Percentiles rank a stretch among this genome's conserved stretches.
These are phyloP conservation scores for Claviceps sorghi DNA, from an alignment of 2,329 filamentous ascomycete genomes.

Conservation along the genomic window DNA sequence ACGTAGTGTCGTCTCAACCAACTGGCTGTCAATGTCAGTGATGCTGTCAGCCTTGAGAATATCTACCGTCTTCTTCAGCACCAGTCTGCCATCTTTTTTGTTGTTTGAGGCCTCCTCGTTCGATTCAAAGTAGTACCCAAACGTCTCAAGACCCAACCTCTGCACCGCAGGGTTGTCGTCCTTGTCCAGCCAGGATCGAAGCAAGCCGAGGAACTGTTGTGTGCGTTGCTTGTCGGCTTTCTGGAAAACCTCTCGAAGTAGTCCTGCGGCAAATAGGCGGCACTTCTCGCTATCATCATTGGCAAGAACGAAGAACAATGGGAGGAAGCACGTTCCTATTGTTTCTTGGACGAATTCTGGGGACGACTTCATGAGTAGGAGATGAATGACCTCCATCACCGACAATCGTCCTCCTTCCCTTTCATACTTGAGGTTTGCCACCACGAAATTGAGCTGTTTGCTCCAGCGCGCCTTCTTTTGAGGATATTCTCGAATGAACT, in stretches of 20 bases:
- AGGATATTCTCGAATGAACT: conserved; percentile 88
- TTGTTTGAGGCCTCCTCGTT: conserved; percentile 43
- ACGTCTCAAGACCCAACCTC: conserved; percentile 64
- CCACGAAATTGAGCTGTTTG: conserved; percentile 77
- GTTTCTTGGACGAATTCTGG: conserved; percentile 73
- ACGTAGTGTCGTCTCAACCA: conserved; percentile 59
- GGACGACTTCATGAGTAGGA: conserved; percentile 73
- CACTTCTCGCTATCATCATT: conserved; percentile 85
- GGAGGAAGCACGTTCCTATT: conserved; percentile 67
- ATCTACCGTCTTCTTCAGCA: conserved; percentile 39
- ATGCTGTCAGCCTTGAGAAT: conserved; percentile 40
- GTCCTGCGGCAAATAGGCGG: conserved; percentile 61
- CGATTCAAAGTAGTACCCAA: conserved; percentile 68
- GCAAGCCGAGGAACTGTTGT: conserved; percentile 53
- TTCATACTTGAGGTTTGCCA: conserved; percentile 82
- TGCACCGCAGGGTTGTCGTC: conserved; percentile 56
- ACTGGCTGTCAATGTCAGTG: conserved; percentile 47
- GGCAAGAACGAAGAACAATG: conserved; percentile 68
- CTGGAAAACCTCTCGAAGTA: conserved; percentile 70
- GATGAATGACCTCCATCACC: conserved; percentile 80
- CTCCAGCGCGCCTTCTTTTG: conserved; percentile 79
- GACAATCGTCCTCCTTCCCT: conserved; percentile 79
- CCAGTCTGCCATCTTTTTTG: conserved; percentile 50
- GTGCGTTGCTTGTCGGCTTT: conserved; percentile 60
- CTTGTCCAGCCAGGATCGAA: conserved; percentile 65